Conservation (phyloP, 805 yeast genomes). For the Candida pseudoglaebosa region DNA sequence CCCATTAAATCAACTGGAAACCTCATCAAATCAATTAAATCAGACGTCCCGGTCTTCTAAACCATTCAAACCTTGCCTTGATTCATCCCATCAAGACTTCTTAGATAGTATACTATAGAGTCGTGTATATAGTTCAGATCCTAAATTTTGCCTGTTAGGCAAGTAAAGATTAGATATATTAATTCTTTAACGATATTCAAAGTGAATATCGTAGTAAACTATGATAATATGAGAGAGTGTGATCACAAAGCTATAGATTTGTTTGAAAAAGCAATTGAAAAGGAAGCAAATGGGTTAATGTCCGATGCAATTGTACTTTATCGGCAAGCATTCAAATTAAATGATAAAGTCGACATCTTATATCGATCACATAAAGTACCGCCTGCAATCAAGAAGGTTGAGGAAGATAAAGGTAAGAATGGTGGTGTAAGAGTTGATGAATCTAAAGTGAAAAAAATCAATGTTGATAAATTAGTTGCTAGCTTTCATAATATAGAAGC, state of each 20-base stretch:
- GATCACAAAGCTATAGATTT: slow-evolving; percentile 50
- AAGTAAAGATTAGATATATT: too few relatives aligned
- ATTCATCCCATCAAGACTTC: slow-evolving; percentile 11
- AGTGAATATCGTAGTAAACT: too few relatives aligned
- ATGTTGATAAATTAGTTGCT: slow-evolving; percentile 38
- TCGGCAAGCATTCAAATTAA: slow-evolving; percentile 62
- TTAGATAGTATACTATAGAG: slow-evolving; percentile 12
- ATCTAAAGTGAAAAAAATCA: slow-evolving; percentile 30
- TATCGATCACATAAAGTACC: slow-evolving; percentile 58
- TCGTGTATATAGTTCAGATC: slow-evolving; percentile 1
- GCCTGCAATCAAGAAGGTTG: slow-evolving; percentile 28
- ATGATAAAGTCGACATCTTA: slow-evolving; percentile 58
- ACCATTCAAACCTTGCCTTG: neutral
- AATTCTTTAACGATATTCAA: too few relatives aligned
- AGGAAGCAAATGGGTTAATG: slow-evolving; percentile 70
- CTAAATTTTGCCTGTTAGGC: too few relatives aligned
- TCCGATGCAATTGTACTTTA: slow-evolving; percentile 78
- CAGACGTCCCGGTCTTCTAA: neutral
- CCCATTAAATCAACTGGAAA: neutral
- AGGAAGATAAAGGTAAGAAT: slow-evolving; percentile 26
- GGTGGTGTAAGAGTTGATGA: slow-evolving; percentile 31
- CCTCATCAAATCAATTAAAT: neutral
- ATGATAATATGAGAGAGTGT: slow-evolving; percentile 5
- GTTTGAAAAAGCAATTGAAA: slow-evolving; percentile 67
- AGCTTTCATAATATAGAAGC: slow-evolving; percentile 32